These are phyloP conservation scores for Rhodotorula sp. DNA, from an alignment of 1,284 basidiomycete genomes.

Conservation along the genomic window DNA sequence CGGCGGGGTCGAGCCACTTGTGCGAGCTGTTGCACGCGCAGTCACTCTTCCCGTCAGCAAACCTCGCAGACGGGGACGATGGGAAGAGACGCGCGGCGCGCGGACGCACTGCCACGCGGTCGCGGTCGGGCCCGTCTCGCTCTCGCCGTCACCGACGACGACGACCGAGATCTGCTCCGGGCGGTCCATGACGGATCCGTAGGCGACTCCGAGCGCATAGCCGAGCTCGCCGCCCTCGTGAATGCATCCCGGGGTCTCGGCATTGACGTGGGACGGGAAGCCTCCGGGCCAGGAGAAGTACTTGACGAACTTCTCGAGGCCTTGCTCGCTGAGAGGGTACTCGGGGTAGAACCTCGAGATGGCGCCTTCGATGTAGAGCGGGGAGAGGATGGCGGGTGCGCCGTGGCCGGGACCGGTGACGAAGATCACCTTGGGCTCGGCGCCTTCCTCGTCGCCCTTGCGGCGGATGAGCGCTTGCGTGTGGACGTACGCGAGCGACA, in stretches of 20 bases:
- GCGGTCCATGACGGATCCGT: conserved; percentile 72
- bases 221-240: conserved; percentile 87
- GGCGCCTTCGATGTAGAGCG: conserved; percentile 77
- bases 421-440: conserved; percentile 41
- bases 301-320: conserved; percentile 64
- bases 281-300: conserved; percentile 54
- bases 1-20: conserved; percentile 86
- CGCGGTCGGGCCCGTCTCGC: conserved; percentile 80
- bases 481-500: conserved; percentile 75
- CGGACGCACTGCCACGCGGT: conserved; percentile 49
- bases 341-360: conserved; percentile 69
- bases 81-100: too few species aligned
- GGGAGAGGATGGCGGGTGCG: conserved; percentile 74
- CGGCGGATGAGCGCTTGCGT: conserved; percentile 65
- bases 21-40: conserved; percentile 64
- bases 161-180: conserved; percentile 75
- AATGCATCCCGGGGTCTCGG: conserved; percentile 77
- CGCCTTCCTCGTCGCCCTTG: conserved; percentile 33
- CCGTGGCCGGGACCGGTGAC: conserved; percentile 46
- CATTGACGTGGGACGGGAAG: conserved; percentile 56
- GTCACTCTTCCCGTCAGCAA: too few species aligned
- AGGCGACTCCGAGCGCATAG: conserved; percentile 71
- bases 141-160: conserved; percentile 82
- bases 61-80: too few species aligned
- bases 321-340: conserved; percentile 62